Conservation (phyloP, 305 asterid genomes). For the Fraxinus dipetala region DNA sequence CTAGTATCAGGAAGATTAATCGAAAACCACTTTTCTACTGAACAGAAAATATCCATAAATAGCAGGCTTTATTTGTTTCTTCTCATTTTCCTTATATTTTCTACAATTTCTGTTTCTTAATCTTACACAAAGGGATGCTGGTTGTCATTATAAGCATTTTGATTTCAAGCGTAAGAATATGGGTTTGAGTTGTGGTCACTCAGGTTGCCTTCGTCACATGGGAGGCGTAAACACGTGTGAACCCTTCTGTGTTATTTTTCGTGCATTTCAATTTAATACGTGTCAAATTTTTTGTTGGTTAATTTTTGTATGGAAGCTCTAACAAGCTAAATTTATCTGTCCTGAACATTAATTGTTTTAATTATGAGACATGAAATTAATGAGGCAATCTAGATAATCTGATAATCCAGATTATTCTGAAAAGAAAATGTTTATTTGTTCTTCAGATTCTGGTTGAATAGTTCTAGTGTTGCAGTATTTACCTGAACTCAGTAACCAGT, state of each 20-base stretch:
- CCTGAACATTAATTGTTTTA: neutral
- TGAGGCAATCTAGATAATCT: neutral
- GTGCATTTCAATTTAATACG: neutral
- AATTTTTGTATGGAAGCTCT: neutral
- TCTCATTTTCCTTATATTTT: neutral
- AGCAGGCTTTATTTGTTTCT: neutral
- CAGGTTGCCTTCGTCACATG: neutral
- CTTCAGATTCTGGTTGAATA: neutral
- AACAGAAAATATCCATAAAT: neutral
- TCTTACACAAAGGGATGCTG: neutral
- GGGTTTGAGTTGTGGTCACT: neutral
- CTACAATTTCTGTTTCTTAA: neutral
- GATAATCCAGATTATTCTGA: neutral
- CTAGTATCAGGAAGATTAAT: neutral
- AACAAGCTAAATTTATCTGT: neutral
- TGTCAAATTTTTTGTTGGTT: neutral
- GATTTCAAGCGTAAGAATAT: neutral
- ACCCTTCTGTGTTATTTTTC: neutral
- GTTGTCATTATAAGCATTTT: neutral
- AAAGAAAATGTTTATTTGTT: neutral
- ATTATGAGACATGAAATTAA: neutral
- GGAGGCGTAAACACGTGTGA: neutral
- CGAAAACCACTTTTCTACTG: neutral
- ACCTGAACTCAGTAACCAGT: neutral
- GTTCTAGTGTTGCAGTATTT: neutral